These are phyloP conservation scores for Aristolochia californica DNA, from an alignment of 164 flowering plant species.

Conservation along the genomic window DNA sequence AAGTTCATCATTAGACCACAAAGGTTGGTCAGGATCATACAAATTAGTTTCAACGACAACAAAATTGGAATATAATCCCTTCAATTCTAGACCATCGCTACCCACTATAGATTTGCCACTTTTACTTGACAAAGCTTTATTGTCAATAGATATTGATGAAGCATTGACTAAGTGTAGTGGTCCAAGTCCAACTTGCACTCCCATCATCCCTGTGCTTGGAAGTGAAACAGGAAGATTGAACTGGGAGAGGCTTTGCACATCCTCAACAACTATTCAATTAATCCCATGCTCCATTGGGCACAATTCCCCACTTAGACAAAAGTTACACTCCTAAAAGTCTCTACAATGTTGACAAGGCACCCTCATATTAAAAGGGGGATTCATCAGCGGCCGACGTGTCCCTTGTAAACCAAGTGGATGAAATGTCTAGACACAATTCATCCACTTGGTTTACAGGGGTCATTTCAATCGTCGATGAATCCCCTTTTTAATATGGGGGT, in stretches of 20 bases:
- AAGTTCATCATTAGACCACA: slow-evolving; percentile 57
- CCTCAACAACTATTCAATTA: slow-evolving; percentile 85
- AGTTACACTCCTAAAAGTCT: slow-evolving; percentile 96
- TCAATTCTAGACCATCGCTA: slow-evolving; percentile 35
- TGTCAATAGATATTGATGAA: slow-evolving; percentile 31
- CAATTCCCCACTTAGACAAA: slow-evolving; percentile 94
- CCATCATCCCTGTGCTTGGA: slow-evolving; percentile 46
- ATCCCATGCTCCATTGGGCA: slow-evolving; percentile 99
- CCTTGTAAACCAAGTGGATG: slow-evolving; percentile 64
- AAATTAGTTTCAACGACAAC: slow-evolving; percentile 53
- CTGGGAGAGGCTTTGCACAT: slow-evolving; percentile 98
- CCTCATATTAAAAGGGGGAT: slow-evolving; percentile 42
- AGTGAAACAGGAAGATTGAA: slow-evolving; percentile 92
- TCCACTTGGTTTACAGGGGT: slow-evolving; percentile 54
- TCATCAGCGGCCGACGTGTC: slow-evolving; percentile 43
- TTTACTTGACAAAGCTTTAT: slow-evolving; percentile 33
- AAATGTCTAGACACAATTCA: slow-evolving; percentile 58
- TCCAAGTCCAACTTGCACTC: slow-evolving; percentile 43
- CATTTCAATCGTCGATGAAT: slow-evolving; percentile 46
- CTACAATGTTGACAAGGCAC: slow-evolving; percentile 73
- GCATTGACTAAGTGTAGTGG: slow-evolving; percentile 34
- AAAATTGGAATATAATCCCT: slow-evolving; percentile 27
- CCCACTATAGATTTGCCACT: slow-evolving; percentile 30
- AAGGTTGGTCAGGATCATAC: slow-evolving; percentile 96
- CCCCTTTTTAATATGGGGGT: slow-evolving; percentile 46